Evolutionary conservation across 2,329 filamentous ascomycete species (phyloP).

Genomic region (Coleophoma eucalyptorum): DNA sequence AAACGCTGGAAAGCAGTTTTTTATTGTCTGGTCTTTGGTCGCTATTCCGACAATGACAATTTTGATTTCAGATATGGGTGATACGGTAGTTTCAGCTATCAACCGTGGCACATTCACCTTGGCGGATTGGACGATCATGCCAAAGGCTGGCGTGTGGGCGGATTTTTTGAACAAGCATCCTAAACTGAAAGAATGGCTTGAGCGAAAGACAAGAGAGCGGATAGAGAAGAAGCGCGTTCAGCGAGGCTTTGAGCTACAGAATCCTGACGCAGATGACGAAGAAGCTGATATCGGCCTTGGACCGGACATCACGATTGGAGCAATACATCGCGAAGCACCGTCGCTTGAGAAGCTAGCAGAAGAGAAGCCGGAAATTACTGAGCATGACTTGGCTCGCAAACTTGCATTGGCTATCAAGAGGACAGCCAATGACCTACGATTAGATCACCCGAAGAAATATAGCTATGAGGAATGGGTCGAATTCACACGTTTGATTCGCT

Average conservation of each 20-base stretch:
- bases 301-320: slow-evolving; percentile 2
- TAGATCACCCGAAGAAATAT: slow-evolving; percentile 46
- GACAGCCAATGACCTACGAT: slow-evolving; percentile 49
- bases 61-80: slow-evolving; percentile 58
- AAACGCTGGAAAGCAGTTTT: slow-evolving; percentile 65
- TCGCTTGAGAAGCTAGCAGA: slow-evolving; percentile 37
- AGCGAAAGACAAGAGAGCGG: slow-evolving; percentile 31
- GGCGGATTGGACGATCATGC: slow-evolving; percentile 64
- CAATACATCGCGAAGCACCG: not conserved
- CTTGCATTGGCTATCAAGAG: slow-evolving; percentile 53
- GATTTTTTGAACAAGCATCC: slow-evolving; percentile 44
- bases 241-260: slow-evolving; percentile 24
- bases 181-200: slow-evolving; percentile 33
- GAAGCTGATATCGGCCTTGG: slow-evolving; percentile 7
- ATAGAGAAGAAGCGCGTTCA: slow-evolving; percentile 38
- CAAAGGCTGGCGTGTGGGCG: slow-evolving; percentile 53
- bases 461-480: slow-evolving; percentile 67
- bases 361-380: slow-evolving; percentile 26
- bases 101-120: slow-evolving; percentile 57
- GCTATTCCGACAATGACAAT: slow-evolving; percentile 70
- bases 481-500: slow-evolving; percentile 59
- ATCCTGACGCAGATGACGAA: slow-evolving; percentile 23
- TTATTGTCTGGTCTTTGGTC: slow-evolving; percentile 66
- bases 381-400: slow-evolving; percentile 47
- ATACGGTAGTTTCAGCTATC: slow-evolving; percentile 60